phyloP scores from a whole-genome alignment of 805 yeast genomes.

The Barnettozyma californica region DNA sequence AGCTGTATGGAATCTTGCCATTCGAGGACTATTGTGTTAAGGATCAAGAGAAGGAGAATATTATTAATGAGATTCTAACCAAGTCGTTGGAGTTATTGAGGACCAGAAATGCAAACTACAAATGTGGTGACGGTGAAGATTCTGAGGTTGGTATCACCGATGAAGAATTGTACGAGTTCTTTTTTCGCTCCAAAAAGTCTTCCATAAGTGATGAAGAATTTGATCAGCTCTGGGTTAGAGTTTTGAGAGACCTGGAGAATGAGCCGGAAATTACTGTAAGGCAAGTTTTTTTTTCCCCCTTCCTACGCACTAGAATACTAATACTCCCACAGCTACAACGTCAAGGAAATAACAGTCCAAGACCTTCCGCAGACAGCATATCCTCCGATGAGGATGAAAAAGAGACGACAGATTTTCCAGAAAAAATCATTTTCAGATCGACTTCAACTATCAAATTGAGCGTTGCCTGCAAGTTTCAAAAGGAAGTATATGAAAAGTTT shows the following conservation, averaged over 20 bases:
- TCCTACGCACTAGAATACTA: slow-evolving; percentile 14
- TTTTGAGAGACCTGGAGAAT: slow-evolving; percentile 51
- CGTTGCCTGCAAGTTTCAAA: slow-evolving; percentile 49
- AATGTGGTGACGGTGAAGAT: slow-evolving; percentile 52
- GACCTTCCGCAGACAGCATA: slow-evolving; percentile 33
- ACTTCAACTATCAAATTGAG: slow-evolving; percentile 61
- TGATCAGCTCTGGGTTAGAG: slow-evolving; percentile 67
- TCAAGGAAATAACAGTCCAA: slow-evolving; percentile 35
- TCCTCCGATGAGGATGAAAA: slow-evolving; percentile 33
- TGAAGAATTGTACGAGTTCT: slow-evolving; percentile 47
- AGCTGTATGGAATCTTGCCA: slow-evolving; percentile 54
- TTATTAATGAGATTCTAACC: slow-evolving; percentile 57
- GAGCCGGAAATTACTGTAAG: slow-evolving; percentile 74
- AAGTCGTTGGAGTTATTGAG: slow-evolving; percentile 64
- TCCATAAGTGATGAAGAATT: slow-evolving; percentile 52
- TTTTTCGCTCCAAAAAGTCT: slow-evolving; percentile 33
- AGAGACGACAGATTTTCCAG: slow-evolving; percentile 32
- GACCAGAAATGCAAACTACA: slow-evolving; percentile 56
- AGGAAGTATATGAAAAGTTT: slow-evolving; percentile 39
- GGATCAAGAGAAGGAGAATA: slow-evolving; percentile 66
- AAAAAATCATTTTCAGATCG: slow-evolving; percentile 55
- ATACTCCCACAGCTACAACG: slow-evolving; percentile 20
- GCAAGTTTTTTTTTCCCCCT: slow-evolving; percentile 43
- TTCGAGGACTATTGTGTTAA: slow-evolving; percentile 62
- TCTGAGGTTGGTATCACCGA: slow-evolving; percentile 45